phyloP scores from a whole-genome alignment of 2,329 filamentous ascomycete species.

The Colletotrichum tropicicola region DNA sequence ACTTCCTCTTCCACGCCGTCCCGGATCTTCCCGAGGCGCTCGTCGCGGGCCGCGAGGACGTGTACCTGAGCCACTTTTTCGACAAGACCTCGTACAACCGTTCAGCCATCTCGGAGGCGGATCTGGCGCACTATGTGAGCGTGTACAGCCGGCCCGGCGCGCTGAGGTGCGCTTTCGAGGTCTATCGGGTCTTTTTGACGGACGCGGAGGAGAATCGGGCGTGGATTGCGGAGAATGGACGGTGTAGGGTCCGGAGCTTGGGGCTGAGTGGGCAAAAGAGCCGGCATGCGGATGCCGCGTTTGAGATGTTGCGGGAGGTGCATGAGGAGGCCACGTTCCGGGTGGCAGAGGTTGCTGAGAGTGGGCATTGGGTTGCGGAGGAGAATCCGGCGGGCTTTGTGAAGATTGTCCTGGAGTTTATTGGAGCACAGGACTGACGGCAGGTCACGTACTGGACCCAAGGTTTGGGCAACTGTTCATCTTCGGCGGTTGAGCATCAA shows the following conservation, averaged over 20 bases:
- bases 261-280: no score
- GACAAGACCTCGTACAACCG: constrained; percentile 46
- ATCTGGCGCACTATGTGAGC: constrained; percentile 48
- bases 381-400: not conserved
- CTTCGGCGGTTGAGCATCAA: not conserved
- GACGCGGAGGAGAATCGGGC: not conserved
- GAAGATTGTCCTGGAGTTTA: not conserved
- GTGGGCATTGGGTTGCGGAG: not conserved
- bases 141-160: constrained; percentile 44
- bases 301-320: not conserved
- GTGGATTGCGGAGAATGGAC: not conserved
- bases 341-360: not conserved
- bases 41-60: constrained; percentile 46
- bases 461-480: not conserved
- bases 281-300: not conserved
- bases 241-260: not conserved
- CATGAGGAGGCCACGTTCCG: not conserved
- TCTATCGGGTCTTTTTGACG: constrained; percentile 42
- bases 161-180: constrained; percentile 42
- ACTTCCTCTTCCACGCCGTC: not conserved
- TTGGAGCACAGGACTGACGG: not conserved
- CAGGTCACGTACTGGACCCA: not conserved
- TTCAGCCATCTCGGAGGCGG: constrained; percentile 42
- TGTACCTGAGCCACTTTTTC: constrained; percentile 54
- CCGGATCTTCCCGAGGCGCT: constrained; percentile 32